Evolutionary conservation across 140 eudicot genomes (phyloP).

Genomic region (Artemisia princeps): DNA sequence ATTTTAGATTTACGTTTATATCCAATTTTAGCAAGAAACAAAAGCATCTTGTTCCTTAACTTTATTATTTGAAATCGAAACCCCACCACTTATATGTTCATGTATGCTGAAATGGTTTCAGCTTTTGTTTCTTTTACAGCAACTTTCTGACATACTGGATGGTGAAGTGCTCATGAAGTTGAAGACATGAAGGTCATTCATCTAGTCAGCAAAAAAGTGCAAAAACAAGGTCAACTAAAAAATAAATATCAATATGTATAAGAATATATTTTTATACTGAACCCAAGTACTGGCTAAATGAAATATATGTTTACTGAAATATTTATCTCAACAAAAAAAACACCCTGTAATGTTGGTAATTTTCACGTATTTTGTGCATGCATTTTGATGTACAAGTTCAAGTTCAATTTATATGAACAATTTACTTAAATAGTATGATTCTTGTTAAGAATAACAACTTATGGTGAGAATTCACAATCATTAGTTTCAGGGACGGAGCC

Average conservation of each 20-base stretch:
- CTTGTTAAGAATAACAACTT: background rate
- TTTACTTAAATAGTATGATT: background rate
- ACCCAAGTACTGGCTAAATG: background rate
- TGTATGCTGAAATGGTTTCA: slow-evolving; percentile 7
- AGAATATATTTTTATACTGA: too few species aligned
- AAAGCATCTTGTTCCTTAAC: background rate
- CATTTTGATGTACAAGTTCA: background rate
- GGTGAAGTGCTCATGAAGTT: slow-evolving; percentile 13
- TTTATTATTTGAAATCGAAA: background rate
- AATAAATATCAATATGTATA: too few species aligned
- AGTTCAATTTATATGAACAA: too few species aligned
- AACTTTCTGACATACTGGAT: background rate
- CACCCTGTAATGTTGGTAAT: slow-evolving; percentile 5
- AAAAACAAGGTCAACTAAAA: too few species aligned
- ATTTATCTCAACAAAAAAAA: background rate
- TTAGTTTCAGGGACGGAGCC: too few species aligned
- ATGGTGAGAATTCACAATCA: background rate
- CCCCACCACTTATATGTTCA: slow-evolving; percentile 4
- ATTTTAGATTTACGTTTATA: background rate
- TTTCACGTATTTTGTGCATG: slow-evolving; percentile 10
- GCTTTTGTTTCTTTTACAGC: slow-evolving; percentile 21
- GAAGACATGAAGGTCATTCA: slow-evolving; percentile 16
- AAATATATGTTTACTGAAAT: background rate
- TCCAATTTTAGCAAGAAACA: background rate
- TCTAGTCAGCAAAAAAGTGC: slow-evolving; percentile 8